Evolutionary conservation across 2,329 filamentous ascomycete genomes (phyloP), one percentile per base, ranked within the genome.

Genomic region (Parastagonospora avenae): DNA sequence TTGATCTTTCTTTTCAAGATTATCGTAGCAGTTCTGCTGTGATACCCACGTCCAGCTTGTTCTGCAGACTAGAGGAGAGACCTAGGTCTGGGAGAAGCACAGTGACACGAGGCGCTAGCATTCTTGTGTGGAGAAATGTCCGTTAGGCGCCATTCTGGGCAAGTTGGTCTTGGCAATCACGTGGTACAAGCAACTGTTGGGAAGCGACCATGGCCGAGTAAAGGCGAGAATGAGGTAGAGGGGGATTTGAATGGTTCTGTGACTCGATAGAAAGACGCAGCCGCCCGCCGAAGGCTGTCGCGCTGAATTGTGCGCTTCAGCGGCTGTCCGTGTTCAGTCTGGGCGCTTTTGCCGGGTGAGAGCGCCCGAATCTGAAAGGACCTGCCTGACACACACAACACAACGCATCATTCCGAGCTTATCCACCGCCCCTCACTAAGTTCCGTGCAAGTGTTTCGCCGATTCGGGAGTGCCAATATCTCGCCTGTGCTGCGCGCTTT

Each of bases 341-440:
- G 51, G 54, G 62, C 59, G 57, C 50, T 46, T 50, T 50, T 29
- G 45, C 52, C 57, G 57, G 55, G 48, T 48, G 38, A 44, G 51
- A 49, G 54, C 55, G 60, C 53, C 50, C 46, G 52, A 59, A 52
- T 45, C 54, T 54, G 57, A 57, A 50, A 49, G 32, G 55, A 51
- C 49, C 54, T 58, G 58, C 52, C 59, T 62, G 63, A 62, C 64
- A 64, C 66, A 59, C 60, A 60, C 63, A 63, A 62, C 60, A 58
- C 62, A 56, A 51, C 56, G 65, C 66, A 70, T 69, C 68, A 70
- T 69, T 67, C 65, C 68, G 68, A 71, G 69, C 69, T 71, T 71
- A 72, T 68, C 64, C 60, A 63, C 64, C 59, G 57, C 58, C 64
- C 63, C 57, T 62, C 65, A 63, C 58, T 59, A 59, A 67, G 62